Evolutionary conservation across 768 basidiomycete species (phyloP).

Genomic region (Rhodotorula diobovata): DNA sequence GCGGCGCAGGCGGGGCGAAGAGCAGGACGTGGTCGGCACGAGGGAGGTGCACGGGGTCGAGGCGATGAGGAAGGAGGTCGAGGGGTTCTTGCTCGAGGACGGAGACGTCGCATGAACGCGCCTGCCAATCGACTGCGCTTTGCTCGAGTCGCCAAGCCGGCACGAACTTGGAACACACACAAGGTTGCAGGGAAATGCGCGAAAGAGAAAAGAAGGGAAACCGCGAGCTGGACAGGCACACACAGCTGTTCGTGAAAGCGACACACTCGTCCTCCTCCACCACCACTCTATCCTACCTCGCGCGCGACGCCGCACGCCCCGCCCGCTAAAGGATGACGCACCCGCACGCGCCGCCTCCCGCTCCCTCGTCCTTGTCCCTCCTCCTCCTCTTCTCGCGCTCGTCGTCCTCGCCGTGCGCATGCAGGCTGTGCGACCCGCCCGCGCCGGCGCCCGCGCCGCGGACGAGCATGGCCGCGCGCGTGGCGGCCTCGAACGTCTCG

Average conservation of each 20-base stretch:
- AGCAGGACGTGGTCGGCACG: background rate
- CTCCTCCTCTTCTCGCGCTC: slow-evolving; percentile 8
- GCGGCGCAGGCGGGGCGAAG: background rate
- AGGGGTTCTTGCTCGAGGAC: slow-evolving; percentile 12
- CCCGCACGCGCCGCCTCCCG: slow-evolving; percentile 5
- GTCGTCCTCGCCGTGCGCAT: background rate
- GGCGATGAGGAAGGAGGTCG: slow-evolving; percentile 9
- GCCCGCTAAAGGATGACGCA: slow-evolving; percentile 16
- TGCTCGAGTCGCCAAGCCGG: too few species aligned
- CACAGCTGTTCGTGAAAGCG: too few species aligned
- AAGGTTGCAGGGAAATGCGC: too few species aligned
- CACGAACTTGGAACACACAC: too few species aligned
- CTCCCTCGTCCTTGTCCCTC: background rate
- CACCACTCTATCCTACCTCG: too few species aligned
- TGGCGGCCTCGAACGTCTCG: slow-evolving; percentile 95
- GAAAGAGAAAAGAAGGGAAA: too few species aligned
- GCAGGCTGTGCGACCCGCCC: too few species aligned
- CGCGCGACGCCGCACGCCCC: too few species aligned
- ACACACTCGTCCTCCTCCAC: too few species aligned
- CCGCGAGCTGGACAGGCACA: too few species aligned
- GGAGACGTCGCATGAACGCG: background rate
- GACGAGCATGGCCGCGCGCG: slow-evolving; percentile 92
- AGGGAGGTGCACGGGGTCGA: background rate
- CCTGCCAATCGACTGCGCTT: too few species aligned
- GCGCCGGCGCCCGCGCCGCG: slow-evolving; percentile 46